Conservation (phyloP, 2,329 filamentous ascomycete species). For the Camillea tinctor region DNA sequence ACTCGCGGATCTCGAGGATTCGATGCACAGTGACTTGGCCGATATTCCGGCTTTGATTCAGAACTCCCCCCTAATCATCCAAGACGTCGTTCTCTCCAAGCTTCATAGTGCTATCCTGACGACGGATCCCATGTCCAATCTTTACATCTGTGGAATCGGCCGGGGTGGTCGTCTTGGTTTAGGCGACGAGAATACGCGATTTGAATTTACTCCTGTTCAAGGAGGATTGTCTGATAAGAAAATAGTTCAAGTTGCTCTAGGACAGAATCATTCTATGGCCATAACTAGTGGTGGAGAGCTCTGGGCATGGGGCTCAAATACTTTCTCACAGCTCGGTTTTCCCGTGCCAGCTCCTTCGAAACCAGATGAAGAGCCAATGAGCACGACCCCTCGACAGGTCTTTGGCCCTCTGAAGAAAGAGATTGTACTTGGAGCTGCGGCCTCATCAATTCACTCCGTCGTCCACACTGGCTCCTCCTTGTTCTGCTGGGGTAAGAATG, state of each 20-base stretch:
- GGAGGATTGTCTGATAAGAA: slow-evolving; percentile 73
- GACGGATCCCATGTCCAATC: slow-evolving; percentile 80
- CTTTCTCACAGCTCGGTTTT: slow-evolving; percentile 83
- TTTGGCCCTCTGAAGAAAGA: slow-evolving; percentile 92
- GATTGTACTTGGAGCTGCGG: slow-evolving; percentile 74
- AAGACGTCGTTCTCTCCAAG: slow-evolving; percentile 85
- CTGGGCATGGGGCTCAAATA: slow-evolving; percentile 93
- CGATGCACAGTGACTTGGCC: slow-evolving; percentile 31
- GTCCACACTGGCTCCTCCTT: slow-evolving; percentile 78
- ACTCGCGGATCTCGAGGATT: slow-evolving; percentile 26
- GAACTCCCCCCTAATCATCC: slow-evolving; percentile 70
- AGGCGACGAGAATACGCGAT: slow-evolving; percentile 86
- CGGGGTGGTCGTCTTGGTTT: slow-evolving; percentile 85
- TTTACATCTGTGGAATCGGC: slow-evolving; percentile 91
- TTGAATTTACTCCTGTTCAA: slow-evolving; percentile 80
- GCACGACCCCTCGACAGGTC: slow-evolving; percentile 78
- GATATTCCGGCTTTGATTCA: slow-evolving; percentile 72
- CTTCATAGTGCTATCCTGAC: slow-evolving; percentile 88
- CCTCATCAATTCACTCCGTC: slow-evolving; percentile 88
- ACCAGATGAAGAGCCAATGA: slow-evolving; percentile 81
- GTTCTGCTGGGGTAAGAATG: slow-evolving; percentile 94
- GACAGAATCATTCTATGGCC: slow-evolving; percentile 88
- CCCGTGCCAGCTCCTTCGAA: slow-evolving; percentile 63
- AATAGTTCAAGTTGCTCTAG: slow-evolving; percentile 75
- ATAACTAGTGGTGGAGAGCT: slow-evolving; percentile 84